Evolutionary conservation across 139 green algal species (phyloP).

Genomic region (Chlamydomonas sp.): DNA sequence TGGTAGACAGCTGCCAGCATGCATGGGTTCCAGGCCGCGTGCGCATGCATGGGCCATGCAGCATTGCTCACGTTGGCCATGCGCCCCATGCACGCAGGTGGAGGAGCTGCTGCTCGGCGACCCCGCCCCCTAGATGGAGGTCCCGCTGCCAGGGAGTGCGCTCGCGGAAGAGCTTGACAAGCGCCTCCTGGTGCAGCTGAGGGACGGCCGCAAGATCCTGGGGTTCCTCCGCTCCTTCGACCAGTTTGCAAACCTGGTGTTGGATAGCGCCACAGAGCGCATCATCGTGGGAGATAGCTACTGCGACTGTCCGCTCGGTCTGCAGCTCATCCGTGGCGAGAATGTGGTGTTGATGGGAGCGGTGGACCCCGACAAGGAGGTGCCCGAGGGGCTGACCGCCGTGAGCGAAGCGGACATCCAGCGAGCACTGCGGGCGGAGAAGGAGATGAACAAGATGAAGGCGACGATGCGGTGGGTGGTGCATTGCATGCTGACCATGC

Average conservation of each 20-base stretch:
- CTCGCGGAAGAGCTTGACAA: slow-evolving; percentile 65
- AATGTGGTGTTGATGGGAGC: slow-evolving; percentile 84
- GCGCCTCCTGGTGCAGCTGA: slow-evolving; percentile 53
- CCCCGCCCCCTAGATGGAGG: too few species aligned
- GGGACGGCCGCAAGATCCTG: slow-evolving; percentile 58
- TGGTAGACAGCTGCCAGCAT: too few species aligned
- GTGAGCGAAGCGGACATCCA: slow-evolving; percentile 57
- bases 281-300: slow-evolving; percentile 72
- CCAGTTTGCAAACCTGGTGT: slow-evolving; percentile 76
- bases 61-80: too few species aligned
- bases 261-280: slow-evolving; percentile 62
- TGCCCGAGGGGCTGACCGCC: slow-evolving; percentile 43
- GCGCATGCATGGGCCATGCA: too few species aligned
- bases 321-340: slow-evolving; percentile 70
- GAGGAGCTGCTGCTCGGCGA: too few species aligned
- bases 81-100: background rate
- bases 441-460: slow-evolving; percentile 61
- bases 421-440: slow-evolving; percentile 56
- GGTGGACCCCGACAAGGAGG: slow-evolving; percentile 53
- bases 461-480: slow-evolving; percentile 56
- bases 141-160: slow-evolving; percentile 49
- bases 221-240: slow-evolving; percentile 59
- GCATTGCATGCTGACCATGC: too few species aligned
- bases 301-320: slow-evolving; percentile 64
- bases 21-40: too few species aligned